These are phyloP conservation scores for Lasiosphaeris hirsuta DNA, from an alignment of 495 filamentous ascomycete species.

Conservation along the genomic window DNA sequence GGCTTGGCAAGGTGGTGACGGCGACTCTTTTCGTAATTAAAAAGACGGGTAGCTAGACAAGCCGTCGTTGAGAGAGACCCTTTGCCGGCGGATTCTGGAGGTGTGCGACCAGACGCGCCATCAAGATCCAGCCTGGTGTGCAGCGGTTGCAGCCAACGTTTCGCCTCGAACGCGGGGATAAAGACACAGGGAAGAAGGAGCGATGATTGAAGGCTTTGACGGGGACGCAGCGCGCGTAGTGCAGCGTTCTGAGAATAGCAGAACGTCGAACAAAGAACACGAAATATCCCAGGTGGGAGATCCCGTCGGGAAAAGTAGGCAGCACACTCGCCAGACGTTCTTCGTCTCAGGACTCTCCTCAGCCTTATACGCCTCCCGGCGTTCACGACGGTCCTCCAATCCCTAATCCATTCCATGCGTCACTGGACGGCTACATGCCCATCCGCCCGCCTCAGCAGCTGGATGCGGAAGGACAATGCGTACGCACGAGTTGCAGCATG, in stretches of 20 bases:
- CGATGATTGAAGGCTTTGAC: not conserved
- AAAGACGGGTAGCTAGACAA: too few relatives aligned
- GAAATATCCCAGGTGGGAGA: slow-evolving; percentile 3
- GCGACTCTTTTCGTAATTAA: slow-evolving; percentile 1
- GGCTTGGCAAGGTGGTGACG: slow-evolving; percentile 13
- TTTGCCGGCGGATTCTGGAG: not conserved
- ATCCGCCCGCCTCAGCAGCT: slow-evolving; percentile 2
- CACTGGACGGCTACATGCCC: not conserved
- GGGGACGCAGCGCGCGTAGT: not conserved
- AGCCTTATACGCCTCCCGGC: slow-evolving; percentile 10
- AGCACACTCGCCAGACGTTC: not conserved
- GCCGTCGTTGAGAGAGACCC: too few relatives aligned
- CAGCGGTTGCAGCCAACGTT: slow-evolving; percentile 11
- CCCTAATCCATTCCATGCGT: not conserved
- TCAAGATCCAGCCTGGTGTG: not conserved
- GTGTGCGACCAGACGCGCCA: not conserved
- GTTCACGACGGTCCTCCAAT: not conserved
- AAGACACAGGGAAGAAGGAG: not conserved
- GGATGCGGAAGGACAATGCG: slow-evolving; percentile 15
- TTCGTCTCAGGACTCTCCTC: slow-evolving; percentile 8
- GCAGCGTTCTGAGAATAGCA: too few relatives aligned
- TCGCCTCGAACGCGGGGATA: slow-evolving; percentile 2
- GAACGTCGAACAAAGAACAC: not conserved
- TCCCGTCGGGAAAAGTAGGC: slow-evolving; percentile 6
- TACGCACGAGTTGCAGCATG: not conserved